These are phyloP conservation scores for Lecanosticta acicola DNA, from an alignment of 2,329 filamentous ascomycete species.

Conservation along the genomic window DNA sequence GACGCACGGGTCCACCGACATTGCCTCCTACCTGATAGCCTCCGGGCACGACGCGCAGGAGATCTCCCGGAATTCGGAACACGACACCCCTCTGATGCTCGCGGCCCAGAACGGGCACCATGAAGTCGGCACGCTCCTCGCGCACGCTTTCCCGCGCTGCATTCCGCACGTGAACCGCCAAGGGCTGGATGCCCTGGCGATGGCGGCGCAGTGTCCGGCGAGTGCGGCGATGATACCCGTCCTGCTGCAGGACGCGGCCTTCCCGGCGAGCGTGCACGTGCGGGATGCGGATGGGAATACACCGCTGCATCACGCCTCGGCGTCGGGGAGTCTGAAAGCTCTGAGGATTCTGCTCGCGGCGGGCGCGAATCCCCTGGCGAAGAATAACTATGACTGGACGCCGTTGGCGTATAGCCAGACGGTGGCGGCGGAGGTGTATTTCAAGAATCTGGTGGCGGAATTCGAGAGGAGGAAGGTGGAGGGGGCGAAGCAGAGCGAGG, in stretches of 20 bases:
- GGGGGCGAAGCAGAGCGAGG: conserved; percentile 32
- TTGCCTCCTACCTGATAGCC: conserved; percentile 64
- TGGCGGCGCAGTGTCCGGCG: conserved; percentile 28
- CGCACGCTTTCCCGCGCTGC: conserved; percentile 56
- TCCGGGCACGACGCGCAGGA: conserved; percentile 68
- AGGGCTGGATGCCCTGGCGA: conserved; percentile 62
- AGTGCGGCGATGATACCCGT: conserved; percentile 41
- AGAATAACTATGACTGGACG: conserved; percentile 75
- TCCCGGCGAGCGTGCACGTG: conserved; percentile 29
- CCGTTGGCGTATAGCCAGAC: conserved; percentile 78
- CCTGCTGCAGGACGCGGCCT: conserved; percentile 29
- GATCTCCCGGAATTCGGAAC: conserved; percentile 70
- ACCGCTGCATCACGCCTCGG: conserved; percentile 77
- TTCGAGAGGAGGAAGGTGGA: conserved; percentile 57
- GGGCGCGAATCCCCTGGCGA: conserved; percentile 66
- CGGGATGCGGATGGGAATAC: conserved; percentile 72
- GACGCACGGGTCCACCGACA: conserved; percentile 61
- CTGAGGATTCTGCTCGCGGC: conserved; percentile 71
- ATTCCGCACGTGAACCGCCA: conserved; percentile 61
- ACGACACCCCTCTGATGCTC: conserved; percentile 77
- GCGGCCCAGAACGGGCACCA: conserved; percentile 65
- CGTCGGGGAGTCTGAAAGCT: conserved; percentile 72
- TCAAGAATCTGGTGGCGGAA: conserved; percentile 69
- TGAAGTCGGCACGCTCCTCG: conserved; percentile 67
- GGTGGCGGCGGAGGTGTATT: conserved; percentile 77